Base-by-base conservation (phyloP, 129 eudicot species). In the Calendula officinalis region DNA sequence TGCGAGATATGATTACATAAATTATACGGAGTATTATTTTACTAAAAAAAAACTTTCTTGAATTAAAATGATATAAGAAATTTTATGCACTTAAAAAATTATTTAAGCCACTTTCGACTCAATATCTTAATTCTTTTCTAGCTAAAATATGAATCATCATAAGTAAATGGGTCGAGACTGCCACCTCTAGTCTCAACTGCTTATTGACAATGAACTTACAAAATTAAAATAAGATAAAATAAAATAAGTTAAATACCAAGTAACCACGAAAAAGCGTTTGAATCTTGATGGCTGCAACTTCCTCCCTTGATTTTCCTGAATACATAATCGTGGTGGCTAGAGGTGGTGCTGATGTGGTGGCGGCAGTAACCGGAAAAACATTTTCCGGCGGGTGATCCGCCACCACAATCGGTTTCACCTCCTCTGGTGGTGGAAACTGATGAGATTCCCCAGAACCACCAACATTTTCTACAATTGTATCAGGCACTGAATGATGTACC, bases 211-310 rank as follows among this genome's bases (percentile, higher is more conserved):
- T 9, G 22, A 15, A 46, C 50, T 37, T 16, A 50, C 35, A 64
- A 44, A 43, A 65, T 12, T 48, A 65, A 50, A 6, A 12, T 14
- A 36, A 11, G 8, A 13, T 30, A 37, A n/a, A 12, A 55, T 63
- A 17, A 32, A 44, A 16, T 32, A 40, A 44, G 30, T 39, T 15
- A 64, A 11, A 70, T 82, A 91, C 98, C 88, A 78, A 53, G 80
- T 84, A 84, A 57, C 96, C 98, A 35, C 96, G 89, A 47, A 91
- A 91, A 12, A 83, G 81, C 11, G 90, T 82, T 75, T 91, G 98
- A 71, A 90, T 86, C 61, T 56, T 84, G 51, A 80, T 75, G 11
- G 96, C 94, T 40, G 98, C 94, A 13, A 53, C 80, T 80, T 87
- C 96, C 76, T 87, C 98, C 71, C 43, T 57, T 2, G 84, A 76